Base-by-base conservation (phyloP, 2,329 filamentous ascomycete species). In the Capronia epimyces region DNA sequence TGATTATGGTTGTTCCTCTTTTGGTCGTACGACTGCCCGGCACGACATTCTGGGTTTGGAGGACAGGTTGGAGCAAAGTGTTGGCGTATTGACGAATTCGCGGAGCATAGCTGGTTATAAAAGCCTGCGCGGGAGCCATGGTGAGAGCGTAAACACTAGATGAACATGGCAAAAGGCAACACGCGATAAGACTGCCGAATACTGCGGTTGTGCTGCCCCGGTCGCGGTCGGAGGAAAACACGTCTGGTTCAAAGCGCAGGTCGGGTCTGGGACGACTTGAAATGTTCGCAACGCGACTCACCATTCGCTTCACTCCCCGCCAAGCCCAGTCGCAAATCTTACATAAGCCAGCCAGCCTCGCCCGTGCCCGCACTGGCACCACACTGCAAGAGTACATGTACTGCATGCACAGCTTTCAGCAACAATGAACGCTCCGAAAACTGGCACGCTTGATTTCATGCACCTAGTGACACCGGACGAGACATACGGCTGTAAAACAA, bases 1-100 rank as follows among this genome's bases (percentile, higher is more conserved):
- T 98, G 71, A 97, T 93, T 57, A 91, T 87, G 27, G 88, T 93
- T 1, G 93, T 97, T 51, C 93, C 93, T 69, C 93, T 86, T 75
- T 98, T 97, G 7, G 93, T 97, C n/a, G 87, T 95, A 66, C 91
- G 82, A 62, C 87, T 79, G 53, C 80, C 73, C 32, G 84, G 80
- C 20, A 82, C 83, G 50, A 76, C 75, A 60, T 83, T 78, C 56
- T 82, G 83, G 49, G 79, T 79, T 57, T 86, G 87, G 55, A 91
- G 80, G 56, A 93, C 83, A 29, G 91, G 90, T 20, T 87, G 88
- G 55, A 96, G 80, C 49, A 97, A 82, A 31, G 91, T 88, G 73
- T 97, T 97, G 68, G 86, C 87, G 74, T 94, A 96, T 58, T 83
- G 81, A 66, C 91, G 87, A 65, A 97, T 74, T 65, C 91, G 87